phyloP scores from a whole-genome alignment of 768 basidiomycete genomes.

The Termitomyces sp. region DNA sequence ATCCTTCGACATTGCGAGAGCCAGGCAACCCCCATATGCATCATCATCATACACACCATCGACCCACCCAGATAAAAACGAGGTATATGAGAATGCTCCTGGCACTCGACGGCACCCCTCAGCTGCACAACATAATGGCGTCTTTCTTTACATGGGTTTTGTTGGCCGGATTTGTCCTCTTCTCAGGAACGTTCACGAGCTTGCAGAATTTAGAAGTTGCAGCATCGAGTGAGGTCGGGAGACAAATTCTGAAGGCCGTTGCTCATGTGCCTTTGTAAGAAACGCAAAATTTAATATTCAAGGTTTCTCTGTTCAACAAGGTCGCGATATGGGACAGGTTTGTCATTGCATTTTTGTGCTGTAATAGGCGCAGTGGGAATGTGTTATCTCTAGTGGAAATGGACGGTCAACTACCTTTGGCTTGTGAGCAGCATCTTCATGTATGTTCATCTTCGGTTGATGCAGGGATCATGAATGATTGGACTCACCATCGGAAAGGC shows the following conservation, averaged over 20 bases:
- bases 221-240: constrained; percentile 22
- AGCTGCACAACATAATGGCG: constrained; percentile 41
- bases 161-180: constrained; percentile 55
- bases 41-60: background rate
- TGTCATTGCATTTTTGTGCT: constrained; percentile 49
- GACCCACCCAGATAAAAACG: constrained; percentile 32
- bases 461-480: background rate
- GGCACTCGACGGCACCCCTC: constrained; percentile 50
- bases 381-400: constrained; percentile 56
- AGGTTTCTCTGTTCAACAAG: background rate
- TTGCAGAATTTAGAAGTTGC: constrained; percentile 25
- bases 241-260: constrained; percentile 28
- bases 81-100: constrained; percentile 59
- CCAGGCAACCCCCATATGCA: background rate
- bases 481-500: no score
- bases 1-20: no score
- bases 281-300: background rate
- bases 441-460: constrained; percentile 24
- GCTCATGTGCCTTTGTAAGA: constrained; percentile 39
- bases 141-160: constrained; percentile 60
- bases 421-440: constrained; percentile 49
- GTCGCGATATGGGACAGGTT: constrained; percentile 27
- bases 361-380: constrained; percentile 47
- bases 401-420: constrained; percentile 57
- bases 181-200: constrained; percentile 57